A percentile compares a stretch with the other conserved stretches of the same genome.
Evolutionary conservation across 2,329 filamentous ascomycete genomes (phyloP).

Genomic region (Fusarium xyrophilum): DNA sequence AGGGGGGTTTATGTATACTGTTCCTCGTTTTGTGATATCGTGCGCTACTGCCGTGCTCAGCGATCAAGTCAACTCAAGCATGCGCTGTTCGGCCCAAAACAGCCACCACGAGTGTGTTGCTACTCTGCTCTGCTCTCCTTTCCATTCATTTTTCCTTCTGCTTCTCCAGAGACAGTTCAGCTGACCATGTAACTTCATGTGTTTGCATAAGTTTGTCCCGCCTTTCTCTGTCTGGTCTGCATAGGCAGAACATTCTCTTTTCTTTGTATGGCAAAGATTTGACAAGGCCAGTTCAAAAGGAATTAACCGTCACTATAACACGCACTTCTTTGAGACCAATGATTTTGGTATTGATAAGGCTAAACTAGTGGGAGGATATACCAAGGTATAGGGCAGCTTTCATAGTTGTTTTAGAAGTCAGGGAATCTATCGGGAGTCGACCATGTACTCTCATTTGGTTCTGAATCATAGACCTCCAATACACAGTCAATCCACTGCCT

Average conservation of each 20-base stretch:
- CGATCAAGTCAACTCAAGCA: background rate
- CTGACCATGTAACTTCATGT: background rate
- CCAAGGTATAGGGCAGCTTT: accelerated
- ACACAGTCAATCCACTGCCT: accelerated
- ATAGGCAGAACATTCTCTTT: accelerated
- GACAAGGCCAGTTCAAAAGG: too few relatives aligned
- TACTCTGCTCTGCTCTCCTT: background rate
- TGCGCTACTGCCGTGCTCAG: accelerated
- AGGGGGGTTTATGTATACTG: background rate
- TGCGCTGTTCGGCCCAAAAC: background rate
- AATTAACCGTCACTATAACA: accelerated
- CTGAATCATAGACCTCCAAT: accelerated
- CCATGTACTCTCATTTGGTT: accelerated
- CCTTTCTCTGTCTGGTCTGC: background rate
- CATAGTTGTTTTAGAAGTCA: accelerated
- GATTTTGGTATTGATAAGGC: accelerated
- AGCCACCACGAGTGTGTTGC: background rate
- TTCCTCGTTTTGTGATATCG: accelerated
- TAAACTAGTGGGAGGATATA: background rate
- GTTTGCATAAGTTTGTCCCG: background rate
- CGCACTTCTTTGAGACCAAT: background rate
- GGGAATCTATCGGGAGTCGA: accelerated
- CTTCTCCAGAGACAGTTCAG: too few relatives aligned
- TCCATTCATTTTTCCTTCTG: background rate
- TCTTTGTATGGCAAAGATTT: background rate